Evolutionary conservation across 148 eudicot species (phyloP).

Genomic region (Fagopyrum homotropicum): DNA sequence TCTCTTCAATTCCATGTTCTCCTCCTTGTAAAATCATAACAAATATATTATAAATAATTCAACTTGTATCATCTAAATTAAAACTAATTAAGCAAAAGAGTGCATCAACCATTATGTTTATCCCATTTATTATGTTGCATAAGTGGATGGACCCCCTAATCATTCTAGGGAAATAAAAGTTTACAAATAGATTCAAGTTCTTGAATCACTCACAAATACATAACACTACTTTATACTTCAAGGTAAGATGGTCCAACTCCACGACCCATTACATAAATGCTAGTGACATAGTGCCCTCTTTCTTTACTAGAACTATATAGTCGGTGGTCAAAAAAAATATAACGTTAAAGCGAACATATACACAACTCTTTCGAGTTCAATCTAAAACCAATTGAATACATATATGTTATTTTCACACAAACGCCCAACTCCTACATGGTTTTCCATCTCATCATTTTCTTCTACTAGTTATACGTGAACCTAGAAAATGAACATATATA

Average conservation of each 20-base stretch:
- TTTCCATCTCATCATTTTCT: too few species aligned
- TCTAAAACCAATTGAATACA: too few species aligned
- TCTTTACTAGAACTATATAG: too few species aligned
- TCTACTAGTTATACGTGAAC: too few species aligned
- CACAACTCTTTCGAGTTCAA: too few species aligned
- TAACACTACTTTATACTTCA: background rate
- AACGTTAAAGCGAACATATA: too few species aligned
- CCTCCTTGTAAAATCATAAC: conserved; percentile 43
- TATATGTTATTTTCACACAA: too few species aligned
- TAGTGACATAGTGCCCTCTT: too few species aligned
- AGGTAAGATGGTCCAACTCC: conserved; percentile 7
- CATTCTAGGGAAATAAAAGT: background rate
- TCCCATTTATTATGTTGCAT: background rate
- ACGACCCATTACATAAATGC: background rate
- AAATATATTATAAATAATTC: background rate
- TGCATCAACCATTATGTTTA: background rate
- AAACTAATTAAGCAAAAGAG: background rate
- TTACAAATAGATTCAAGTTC: background rate
- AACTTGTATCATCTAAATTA: background rate
- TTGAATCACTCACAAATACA: background rate
- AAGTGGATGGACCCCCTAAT: background rate
- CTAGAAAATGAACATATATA: too few species aligned
- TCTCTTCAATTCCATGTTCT: conserved; percentile 66
- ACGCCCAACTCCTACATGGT: too few species aligned
- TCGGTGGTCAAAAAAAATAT: too few species aligned